Conservation (phyloP, 495 filamentous ascomycete species). For the Tuber indicum region DNA sequence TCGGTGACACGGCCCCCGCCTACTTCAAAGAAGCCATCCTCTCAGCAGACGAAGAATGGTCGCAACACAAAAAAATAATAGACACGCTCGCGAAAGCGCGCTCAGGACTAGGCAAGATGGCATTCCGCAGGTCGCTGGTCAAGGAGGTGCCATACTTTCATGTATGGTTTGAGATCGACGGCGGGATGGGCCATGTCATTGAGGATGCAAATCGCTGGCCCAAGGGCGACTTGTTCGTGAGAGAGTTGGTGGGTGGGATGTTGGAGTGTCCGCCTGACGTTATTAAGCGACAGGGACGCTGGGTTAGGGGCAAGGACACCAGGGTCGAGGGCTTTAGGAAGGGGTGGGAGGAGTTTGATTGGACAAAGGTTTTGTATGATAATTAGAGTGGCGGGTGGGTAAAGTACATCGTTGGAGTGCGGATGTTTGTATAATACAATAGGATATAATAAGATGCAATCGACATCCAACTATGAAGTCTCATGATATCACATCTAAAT, state of each 20-base stretch:
- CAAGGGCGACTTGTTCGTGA: conserved; percentile 83
- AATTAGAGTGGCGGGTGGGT: conserved; percentile 31
- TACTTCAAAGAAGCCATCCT: conserved; percentile 96
- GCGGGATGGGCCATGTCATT: conserved; percentile 85
- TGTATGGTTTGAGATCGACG: conserved; percentile 89
- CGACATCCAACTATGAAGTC: no score
- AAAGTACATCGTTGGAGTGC: background rate
- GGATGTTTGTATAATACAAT: background rate
- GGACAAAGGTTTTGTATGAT: conserved; percentile 75
- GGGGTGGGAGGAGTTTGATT: conserved; percentile 89
- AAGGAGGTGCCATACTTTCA: conserved; percentile 99
- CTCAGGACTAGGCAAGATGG: conserved; percentile 63
- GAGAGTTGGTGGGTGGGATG: conserved; percentile 92
- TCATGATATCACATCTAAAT: no score
- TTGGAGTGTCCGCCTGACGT: conserved; percentile 74
- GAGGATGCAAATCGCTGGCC: conserved; percentile 87
- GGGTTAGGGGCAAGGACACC: conserved; percentile 64
- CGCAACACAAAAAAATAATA: conserved; percentile 88
- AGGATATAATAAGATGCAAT: no score
- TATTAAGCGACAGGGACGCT: conserved; percentile 85
- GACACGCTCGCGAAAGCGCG: conserved; percentile 67
- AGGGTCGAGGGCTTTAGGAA: conserved; percentile 74
- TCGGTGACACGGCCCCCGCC: conserved; percentile 83
- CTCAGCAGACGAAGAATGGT: conserved; percentile 80
- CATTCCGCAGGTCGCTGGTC: conserved; percentile 73